phyloP scores from a whole-genome alignment of 495 filamentous ascomycete species.

The Aspergillus sclerotiicarbonarius region DNA sequence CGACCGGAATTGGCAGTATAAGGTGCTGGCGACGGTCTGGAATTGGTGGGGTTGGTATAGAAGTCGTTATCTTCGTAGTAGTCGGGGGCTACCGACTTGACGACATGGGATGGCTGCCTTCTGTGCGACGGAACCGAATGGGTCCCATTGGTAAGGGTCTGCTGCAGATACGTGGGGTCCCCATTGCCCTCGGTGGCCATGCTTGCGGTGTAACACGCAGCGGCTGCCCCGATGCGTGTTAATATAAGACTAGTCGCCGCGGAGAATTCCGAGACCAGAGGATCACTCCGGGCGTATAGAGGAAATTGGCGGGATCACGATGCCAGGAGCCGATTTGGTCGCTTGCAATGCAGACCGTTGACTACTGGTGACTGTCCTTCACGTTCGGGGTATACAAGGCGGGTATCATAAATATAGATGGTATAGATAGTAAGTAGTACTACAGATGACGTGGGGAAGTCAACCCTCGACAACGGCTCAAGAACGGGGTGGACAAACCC shows the following conservation, averaged over 20 bases:
- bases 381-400: not conserved
- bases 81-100: not conserved
- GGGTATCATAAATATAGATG: not conserved
- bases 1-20: constrained; percentile 35
- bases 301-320: not conserved
- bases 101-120: constrained; percentile 25
- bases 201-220: not conserved
- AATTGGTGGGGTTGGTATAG: constrained; percentile 56
- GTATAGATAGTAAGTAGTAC: too few relatives aligned
- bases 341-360: not conserved
- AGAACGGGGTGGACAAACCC: not conserved
- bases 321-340: not conserved
- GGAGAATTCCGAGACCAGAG: too few relatives aligned
- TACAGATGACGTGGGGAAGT: not conserved
- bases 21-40: constrained; percentile 56
- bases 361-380: not conserved
- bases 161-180: constrained; percentile 49
- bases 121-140: constrained; percentile 32
- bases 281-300: too few relatives aligned
- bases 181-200: constrained; percentile 28
- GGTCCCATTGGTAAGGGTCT: constrained; percentile 42
- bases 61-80: constrained; percentile 8
- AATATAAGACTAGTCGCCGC: too few relatives aligned
- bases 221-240: not conserved
- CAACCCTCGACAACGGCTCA: not conserved